Evolutionary conservation across 257 asterid species (phyloP).

Genomic region (Lavandula angustifolia): DNA sequence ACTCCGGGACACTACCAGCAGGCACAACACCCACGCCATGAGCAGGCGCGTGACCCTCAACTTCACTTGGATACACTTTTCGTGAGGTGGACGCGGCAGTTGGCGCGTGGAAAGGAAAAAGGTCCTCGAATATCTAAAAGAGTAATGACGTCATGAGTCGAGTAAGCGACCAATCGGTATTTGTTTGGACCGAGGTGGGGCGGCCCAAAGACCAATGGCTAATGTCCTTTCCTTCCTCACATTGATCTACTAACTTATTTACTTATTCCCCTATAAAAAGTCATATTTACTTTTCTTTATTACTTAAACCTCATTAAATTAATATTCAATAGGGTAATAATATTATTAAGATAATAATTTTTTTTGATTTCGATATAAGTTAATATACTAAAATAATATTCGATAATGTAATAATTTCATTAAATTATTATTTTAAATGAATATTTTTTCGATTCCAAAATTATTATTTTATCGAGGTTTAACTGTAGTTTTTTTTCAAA

Average conservation of each 20-base stretch:
- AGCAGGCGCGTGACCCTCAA: not conserved
- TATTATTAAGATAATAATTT: no score
- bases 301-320: not conserved
- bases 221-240: conserved; percentile 24
- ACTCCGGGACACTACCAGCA: conserved; percentile 6
- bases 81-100: not conserved
- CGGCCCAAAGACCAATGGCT: conserved; percentile 33
- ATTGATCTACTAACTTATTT: not conserved
- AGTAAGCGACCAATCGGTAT: conserved; percentile 34
- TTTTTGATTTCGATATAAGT: no score
- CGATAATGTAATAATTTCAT: no score
- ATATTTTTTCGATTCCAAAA: no score
- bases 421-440: no score
- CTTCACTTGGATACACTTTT: no score
- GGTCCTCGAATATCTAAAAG: conserved; percentile 25
- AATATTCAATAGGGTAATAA: no score
- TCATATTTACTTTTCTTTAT: not conserved
- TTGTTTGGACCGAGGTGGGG: conserved; percentile 40
- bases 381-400: no score
- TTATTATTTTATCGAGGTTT: no score
- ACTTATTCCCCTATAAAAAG: not conserved
- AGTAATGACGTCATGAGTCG: conserved; percentile 25
- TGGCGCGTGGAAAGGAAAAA: not conserved
- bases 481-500: no score
- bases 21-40: not conserved